Base-by-base conservation (phyloP, 192 early-diverging fungal genomes). In the Chytriomyces hyalinus region DNA sequence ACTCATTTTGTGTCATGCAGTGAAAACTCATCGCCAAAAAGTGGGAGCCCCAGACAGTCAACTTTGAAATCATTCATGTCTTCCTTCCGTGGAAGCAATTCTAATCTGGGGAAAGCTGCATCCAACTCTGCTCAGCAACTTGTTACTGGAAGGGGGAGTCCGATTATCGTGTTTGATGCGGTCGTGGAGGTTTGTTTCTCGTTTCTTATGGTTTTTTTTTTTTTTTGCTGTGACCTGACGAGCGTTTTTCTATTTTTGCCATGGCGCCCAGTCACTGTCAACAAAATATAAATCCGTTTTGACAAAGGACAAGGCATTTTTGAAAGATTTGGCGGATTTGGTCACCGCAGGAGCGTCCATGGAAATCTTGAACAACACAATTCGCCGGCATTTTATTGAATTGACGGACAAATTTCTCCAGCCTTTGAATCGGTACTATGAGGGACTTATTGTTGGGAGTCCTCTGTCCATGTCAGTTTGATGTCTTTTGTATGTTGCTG, bases 391-490 rank as follows among this genome's bases (percentile, higher is more conserved):
- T 80, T 98, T 98, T 88, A 88, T 93, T 17, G 96, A 97, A 61
- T 81, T 99, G 57, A 96, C 96, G 0, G 95, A 96, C 76, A 89
- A 93, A 83, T 97, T 99, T 76, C 81, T 99, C 74, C 94, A 93
- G 36, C 97, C 97, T n/a, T 83, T 99, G 65, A 94, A 98, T 77
- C 90, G 94, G 13, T 94, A 98, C 79, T 99, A 97, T 82, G 90
- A 92, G 75, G 92, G 93, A 4, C 80, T 97, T 66, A 89, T 99
- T 60, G 93, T 96, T 2, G 87, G 89, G 50, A 87, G 85, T 43
- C 85, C 78, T 24, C 74, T 80, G 43, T 72, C 88, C 65, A 87
- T 89, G 90, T 87, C 77, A 72, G 82, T 74, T 4, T 10, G 10
- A 47, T 49, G 60, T 50, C 20, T 20, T 67, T 62, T 51, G 43